Percentiles rank a stretch among this genome's conserved stretches.
Evolutionary conservation across 2,329 filamentous ascomycete genomes (phyloP).

Genomic region (Zymoseptoria tritici): DNA sequence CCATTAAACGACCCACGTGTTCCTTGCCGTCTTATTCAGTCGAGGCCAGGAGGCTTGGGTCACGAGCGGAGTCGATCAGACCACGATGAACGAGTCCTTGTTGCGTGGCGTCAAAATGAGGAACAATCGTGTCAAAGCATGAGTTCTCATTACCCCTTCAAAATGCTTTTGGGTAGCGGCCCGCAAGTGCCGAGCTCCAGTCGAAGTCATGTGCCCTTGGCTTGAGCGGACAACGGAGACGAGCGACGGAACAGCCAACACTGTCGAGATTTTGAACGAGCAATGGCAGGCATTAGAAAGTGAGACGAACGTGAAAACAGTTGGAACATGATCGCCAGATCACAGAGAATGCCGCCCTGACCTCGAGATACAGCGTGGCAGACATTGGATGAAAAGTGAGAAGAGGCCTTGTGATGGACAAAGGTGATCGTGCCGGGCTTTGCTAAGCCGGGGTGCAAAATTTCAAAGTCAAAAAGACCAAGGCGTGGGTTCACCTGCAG

Average conservation of each 20-base stretch:
- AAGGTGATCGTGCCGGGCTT: background rate
- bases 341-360: background rate
- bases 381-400: background rate
- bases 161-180: too few relatives aligned
- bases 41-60: background rate
- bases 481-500: background rate
- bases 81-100: background rate
- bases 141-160: background rate
- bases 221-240: background rate
- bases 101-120: background rate
- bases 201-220: background rate
- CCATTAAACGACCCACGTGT: background rate
- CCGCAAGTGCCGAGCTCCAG: background rate
- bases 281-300: conserved; percentile 12
- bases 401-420: background rate
- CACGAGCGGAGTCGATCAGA: background rate
- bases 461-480: background rate
- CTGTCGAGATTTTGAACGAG: background rate
- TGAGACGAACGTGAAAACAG: conserved; percentile 11
- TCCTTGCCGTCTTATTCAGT: background rate
- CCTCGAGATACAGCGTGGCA: background rate
- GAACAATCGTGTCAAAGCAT: background rate
- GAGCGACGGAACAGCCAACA: background rate
- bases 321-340: conserved; percentile 4
- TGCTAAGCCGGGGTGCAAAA: background rate